Evolutionary conservation across 768 basidiomycete species (phyloP), one percentile per base, ranked within the genome.

Genomic region (Russula sp.): DNA sequence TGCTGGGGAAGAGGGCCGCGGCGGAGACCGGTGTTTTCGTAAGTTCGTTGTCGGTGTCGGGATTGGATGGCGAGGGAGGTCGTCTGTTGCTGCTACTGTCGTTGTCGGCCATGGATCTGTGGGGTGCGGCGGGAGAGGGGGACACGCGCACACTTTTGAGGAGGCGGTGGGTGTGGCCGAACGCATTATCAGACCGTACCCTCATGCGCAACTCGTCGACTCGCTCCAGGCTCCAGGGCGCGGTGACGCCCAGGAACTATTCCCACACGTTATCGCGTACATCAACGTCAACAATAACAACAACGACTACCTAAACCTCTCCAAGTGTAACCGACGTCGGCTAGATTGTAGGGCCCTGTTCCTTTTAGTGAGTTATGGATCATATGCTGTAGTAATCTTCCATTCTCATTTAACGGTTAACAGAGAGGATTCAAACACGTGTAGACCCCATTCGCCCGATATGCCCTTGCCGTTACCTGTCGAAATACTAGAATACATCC

Each of bases 401-500:
- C 40, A 14, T 40, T 40, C 40, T 40, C 14, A 40, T 14, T 40
- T 11, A 1, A 27, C 2, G 2, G 22, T 27, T 8, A 37, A 37
- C 40, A 49, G 22, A 5, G 20, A 9, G 7, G 11, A 45, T 2
- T 14, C 4, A 31, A 39, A 63, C 62, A 54, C 58, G 63, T 60
- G 63, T 55, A 3, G 4, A 44, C 53, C 52, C 7, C 37, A 31
- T 31, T 27, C 50, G 10, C 16, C 44, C 18, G 13, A 47, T 18
- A 59, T 63, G 57, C 34, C 57, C 20, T 54, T 64, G 31, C 35
- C 54, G 8, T 45, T 60, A 22, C 63, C 63, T 22, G 48, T 55
- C 34, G 63, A 64, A 31, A 55, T 37, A 6, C 4, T 55, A 22
- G 63, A 20, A n/a, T 47, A 55, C 18, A 45, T 64, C 42, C 32